These are phyloP conservation scores for Scopulariopsis brevicaulis DNA, from an alignment of 2,329 filamentous ascomycete genomes.

Conservation along the genomic window DNA sequence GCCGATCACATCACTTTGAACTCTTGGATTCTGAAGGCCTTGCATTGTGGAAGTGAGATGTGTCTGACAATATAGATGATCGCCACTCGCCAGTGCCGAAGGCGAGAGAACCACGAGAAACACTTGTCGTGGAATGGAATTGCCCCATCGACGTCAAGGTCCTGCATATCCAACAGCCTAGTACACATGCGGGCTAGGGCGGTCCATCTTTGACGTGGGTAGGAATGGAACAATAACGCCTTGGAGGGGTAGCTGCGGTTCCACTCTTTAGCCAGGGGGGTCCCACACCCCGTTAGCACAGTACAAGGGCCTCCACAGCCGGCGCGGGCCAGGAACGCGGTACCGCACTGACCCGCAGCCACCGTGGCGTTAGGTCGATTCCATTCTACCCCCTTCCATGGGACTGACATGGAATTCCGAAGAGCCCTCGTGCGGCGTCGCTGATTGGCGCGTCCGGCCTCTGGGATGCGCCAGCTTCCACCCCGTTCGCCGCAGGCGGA, in stretches of 20 bases:
- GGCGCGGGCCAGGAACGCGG: not conserved
- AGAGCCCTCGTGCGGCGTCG: not conserved
- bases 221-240: not conserved
- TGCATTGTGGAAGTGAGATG: too few relatives aligned
- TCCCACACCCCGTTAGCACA: not conserved
- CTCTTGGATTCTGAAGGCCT: too few relatives aligned
- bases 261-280: not conserved
- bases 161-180: not conserved
- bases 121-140: not conserved
- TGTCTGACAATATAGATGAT: not conserved
- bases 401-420: conserved; percentile 3
- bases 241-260: not conserved
- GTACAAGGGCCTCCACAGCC: not conserved
- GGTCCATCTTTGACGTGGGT: not conserved
- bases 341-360: not conserved
- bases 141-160: not conserved
- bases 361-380: not conserved
- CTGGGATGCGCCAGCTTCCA: not conserved
- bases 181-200: not conserved
- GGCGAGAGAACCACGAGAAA: not conserved
- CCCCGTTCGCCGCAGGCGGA: not conserved
- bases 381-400: conserved; percentile 5
- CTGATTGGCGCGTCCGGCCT: not conserved
- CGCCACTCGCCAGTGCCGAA: not conserved
- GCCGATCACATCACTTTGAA: too few relatives aligned